Percentiles rank a stretch among this genome's conserved stretches.
phyloP scores from a whole-genome alignment of 139 green algal genomes.

The Trebouxia sp. region DNA sequence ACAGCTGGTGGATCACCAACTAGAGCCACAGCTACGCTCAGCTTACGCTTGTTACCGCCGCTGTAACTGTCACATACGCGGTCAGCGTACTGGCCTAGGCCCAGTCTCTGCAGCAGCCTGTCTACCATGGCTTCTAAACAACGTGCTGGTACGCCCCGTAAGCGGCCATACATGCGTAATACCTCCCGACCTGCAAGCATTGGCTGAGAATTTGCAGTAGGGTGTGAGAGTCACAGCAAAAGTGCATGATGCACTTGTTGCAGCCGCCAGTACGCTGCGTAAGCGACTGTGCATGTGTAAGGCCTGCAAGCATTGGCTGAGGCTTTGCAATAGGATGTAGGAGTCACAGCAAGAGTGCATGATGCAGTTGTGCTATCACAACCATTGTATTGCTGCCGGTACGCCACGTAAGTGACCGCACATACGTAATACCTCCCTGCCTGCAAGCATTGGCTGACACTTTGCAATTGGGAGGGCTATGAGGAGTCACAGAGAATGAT shows the following conservation, averaged over 20 bases:
- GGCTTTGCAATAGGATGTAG: too few species aligned
- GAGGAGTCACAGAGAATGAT: too few species aligned
- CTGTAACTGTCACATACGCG: conserved; percentile 49
- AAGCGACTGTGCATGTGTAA: too few species aligned
- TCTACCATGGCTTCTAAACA: conserved; percentile 30
- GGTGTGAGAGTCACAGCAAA: too few species aligned
- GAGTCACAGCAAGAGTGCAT: too few species aligned
- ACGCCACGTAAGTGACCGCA: conserved; percentile 64
- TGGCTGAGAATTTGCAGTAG: not conserved
- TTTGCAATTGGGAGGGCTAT: too few species aligned
- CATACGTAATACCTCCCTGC: conserved; percentile 64
- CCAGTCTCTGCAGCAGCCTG: conserved; percentile 57
- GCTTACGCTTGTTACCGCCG: conserved; percentile 80
- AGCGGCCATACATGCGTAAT: conserved; percentile 65
- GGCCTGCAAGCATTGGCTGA: too few species aligned
- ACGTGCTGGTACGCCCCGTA: conserved; percentile 50
- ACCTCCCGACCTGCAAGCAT: conserved; percentile 61
- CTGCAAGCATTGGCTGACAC: too few species aligned
- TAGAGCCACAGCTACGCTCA: conserved; percentile 76
- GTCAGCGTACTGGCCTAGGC: conserved; percentile 50
- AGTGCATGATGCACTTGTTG: too few species aligned
- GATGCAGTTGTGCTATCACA: too few species aligned
- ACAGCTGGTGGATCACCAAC: conserved; percentile 65
- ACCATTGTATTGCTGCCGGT: too few species aligned
- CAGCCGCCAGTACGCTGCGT: too few species aligned